Evolutionary conservation across 345 rosid species (phyloP).

Genomic region (Diplotaxis tenuifolia): DNA sequence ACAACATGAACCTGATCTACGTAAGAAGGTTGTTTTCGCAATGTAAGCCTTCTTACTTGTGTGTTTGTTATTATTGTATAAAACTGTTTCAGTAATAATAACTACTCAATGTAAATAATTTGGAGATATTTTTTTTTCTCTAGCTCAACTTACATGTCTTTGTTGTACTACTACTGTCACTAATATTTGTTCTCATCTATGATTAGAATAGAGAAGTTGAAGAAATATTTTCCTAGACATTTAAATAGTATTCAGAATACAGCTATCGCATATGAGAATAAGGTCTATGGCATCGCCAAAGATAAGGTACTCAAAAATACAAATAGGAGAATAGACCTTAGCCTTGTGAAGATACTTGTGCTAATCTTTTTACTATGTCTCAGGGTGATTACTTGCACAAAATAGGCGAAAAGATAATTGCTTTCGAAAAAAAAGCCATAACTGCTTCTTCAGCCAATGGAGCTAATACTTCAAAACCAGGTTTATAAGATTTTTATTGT

Average conservation of each 20-base stretch:
- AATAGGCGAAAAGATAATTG: conserved; percentile 3
- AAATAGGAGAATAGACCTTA: not conserved
- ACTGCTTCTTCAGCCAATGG: not conserved
- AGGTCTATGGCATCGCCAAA: not conserved
- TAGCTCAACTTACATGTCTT: too few species aligned
- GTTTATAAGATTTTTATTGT: not conserved
- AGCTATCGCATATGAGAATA: not conserved
- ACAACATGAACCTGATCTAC: conserved; percentile 44
- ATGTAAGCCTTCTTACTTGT: conserved; percentile 44
- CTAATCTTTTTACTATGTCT: not conserved
- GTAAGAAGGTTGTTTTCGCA: conserved; percentile 49
- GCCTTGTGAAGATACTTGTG: not conserved
- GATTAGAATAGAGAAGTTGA: not conserved
- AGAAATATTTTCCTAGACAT: not conserved
- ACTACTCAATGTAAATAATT: not conserved
- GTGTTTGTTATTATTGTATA: not conserved
- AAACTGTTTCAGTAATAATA: not conserved
- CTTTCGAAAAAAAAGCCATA: not conserved
- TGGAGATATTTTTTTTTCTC: too few species aligned
- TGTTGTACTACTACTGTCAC: not conserved
- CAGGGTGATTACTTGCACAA: not conserved
- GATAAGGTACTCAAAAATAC: not conserved
- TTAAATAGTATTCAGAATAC: not conserved
- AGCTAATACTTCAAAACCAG: not conserved
- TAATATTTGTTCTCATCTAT: not conserved